Evolutionary conservation across 192 early-diverging fungal genomes (phyloP).

Genomic region (Gaertneriomyces sp.): DNA sequence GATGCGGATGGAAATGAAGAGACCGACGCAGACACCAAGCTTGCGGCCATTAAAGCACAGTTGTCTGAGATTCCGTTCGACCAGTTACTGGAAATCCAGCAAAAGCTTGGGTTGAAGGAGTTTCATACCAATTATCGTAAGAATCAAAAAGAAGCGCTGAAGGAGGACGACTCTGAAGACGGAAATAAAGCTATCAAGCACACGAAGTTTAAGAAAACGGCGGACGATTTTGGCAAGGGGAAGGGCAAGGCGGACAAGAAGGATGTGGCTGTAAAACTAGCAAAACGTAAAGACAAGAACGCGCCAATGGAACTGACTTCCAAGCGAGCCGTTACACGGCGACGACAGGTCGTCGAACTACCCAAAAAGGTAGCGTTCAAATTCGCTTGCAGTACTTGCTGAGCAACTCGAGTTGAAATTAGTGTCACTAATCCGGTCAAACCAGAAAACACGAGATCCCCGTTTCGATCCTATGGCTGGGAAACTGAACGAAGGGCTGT

Average conservation of each 20-base stretch:
- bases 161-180: neutral
- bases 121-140: slow-evolving; percentile 50
- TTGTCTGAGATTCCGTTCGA: slow-evolving; percentile 78
- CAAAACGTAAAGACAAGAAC: slow-evolving; percentile 39
- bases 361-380: slow-evolving; percentile 44
- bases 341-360: slow-evolving; percentile 65
- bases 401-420: neutral
- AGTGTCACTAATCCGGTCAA: neutral
- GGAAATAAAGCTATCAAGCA: neutral
- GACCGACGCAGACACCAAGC: neutral
- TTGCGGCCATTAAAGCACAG: slow-evolving; percentile 23
- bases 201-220: slow-evolving; percentile 12
- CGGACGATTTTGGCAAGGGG: slow-evolving; percentile 26
- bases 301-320: slow-evolving; percentile 72
- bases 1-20: neutral
- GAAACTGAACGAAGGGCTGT: slow-evolving; percentile 86
- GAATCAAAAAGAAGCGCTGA: neutral
- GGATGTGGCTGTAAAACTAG: slow-evolving; percentile 26
- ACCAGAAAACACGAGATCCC: slow-evolving; percentile 81
- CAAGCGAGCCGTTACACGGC: slow-evolving; percentile 70
- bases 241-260: slow-evolving; percentile 34
- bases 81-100: slow-evolving; percentile 72
- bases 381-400: neutral
- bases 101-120: slow-evolving; percentile 65
- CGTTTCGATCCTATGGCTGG: slow-evolving; percentile 89